Conservation (phyloP, 805 yeast genomes). For the Kodamaea neixiangensis region DNA sequence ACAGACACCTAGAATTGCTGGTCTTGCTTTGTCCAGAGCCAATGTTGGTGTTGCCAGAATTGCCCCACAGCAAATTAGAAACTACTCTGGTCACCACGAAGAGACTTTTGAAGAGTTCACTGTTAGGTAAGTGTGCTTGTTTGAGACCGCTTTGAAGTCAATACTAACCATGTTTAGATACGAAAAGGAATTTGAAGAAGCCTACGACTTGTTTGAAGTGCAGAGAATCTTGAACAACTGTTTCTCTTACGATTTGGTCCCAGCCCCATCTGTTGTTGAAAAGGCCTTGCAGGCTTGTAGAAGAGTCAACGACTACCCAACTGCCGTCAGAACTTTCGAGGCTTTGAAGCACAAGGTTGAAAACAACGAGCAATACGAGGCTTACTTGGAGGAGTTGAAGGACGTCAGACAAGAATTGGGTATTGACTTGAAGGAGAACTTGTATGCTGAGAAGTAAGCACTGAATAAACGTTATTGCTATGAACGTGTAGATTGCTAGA, state of each 20-base stretch:
- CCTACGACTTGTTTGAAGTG: slow-evolving; percentile 53
- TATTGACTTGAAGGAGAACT: slow-evolving; percentile 87
- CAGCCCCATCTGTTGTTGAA: slow-evolving; percentile 94
- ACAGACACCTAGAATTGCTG: slow-evolving; percentile 32
- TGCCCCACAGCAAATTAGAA: slow-evolving; percentile 47
- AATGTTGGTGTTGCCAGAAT: slow-evolving; percentile 21
- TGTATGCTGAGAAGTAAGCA: slow-evolving; percentile 43
- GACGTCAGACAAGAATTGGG: slow-evolving; percentile 91
- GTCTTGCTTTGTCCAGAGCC: slow-evolving; percentile 27
- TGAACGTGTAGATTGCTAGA: not conserved
- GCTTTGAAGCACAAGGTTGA: slow-evolving; percentile 96
- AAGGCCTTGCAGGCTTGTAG: slow-evolving; percentile 97
- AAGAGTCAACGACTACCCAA: slow-evolving; percentile 98
- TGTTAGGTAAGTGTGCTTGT: slow-evolving; percentile 51
- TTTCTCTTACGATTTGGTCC: slow-evolving; percentile 97
- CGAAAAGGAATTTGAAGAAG: slow-evolving; percentile 95
- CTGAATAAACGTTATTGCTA: not conserved
- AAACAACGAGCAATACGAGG: slow-evolving; percentile 89
- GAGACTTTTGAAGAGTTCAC: slow-evolving; percentile 96
- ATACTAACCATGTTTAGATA: slow-evolving; percentile 52
- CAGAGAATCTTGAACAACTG: slow-evolving; percentile 95
- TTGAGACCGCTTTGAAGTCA: not conserved
- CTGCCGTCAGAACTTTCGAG: slow-evolving; percentile 98
- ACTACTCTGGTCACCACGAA: slow-evolving; percentile 82
- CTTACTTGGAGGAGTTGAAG: slow-evolving; percentile 93